A percentile compares a stretch with the other conserved stretches of the same genome.
phyloP scores from a whole-genome alignment of 176 grass and related monocot species.

The Lolium perenne region DNA sequence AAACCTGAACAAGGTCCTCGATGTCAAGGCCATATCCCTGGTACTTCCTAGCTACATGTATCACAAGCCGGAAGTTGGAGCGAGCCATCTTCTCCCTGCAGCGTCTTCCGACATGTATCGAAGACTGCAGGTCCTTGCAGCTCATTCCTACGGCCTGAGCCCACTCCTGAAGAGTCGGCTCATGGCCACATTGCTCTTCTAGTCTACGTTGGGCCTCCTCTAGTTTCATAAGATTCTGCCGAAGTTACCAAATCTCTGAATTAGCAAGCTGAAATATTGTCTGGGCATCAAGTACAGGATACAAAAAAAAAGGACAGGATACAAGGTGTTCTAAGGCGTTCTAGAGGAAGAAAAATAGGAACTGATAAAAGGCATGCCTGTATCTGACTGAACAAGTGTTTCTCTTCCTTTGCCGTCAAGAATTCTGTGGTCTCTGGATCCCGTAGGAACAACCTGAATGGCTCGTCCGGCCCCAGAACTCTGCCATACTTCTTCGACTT shows the following conservation, averaged over 20 bases:
- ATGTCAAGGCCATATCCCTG: constrained; percentile 69
- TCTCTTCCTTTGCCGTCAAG: constrained; percentile 70
- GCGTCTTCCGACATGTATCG: constrained; percentile 52
- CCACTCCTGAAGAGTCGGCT: constrained; percentile 73
- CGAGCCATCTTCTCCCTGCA: constrained; percentile 78
- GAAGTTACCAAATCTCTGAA: background rate
- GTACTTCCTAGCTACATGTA: constrained; percentile 81
- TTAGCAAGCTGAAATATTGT: background rate
- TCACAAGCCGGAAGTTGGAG: constrained; percentile 78
- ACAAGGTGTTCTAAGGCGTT: background rate
- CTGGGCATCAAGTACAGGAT: too few species aligned
- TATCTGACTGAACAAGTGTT: constrained; percentile 63
- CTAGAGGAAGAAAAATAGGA: background rate
- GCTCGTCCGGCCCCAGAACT: constrained; percentile 59
- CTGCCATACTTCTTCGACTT: constrained; percentile 55
- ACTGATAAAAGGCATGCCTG: constrained; percentile 51
- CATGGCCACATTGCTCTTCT: constrained; percentile 53
- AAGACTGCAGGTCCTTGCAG: constrained; percentile 58
- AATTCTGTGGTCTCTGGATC: constrained; percentile 69
- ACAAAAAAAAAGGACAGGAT: background rate
- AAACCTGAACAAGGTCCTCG: constrained; percentile 76
- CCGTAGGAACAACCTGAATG: constrained; percentile 63
- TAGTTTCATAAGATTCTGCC: constrained; percentile 66
- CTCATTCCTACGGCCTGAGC: constrained; percentile 74
- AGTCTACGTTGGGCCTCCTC: constrained; percentile 68